Evolutionary conservation across 1,284 basidiomycete species (phyloP).

Genomic region (Naganishia albida): DNA sequence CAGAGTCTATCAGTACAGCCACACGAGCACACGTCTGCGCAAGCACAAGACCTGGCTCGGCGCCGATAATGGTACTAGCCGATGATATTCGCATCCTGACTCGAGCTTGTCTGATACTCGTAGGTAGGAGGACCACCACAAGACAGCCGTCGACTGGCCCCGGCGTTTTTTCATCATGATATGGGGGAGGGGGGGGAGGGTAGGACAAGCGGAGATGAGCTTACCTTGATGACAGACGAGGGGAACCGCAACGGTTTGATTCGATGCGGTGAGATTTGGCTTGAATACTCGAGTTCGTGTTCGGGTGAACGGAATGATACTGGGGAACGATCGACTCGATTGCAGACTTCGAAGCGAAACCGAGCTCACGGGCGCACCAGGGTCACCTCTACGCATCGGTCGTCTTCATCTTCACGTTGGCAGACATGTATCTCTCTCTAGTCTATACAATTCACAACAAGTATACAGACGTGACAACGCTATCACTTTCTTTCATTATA

Average conservation of each 20-base stretch:
- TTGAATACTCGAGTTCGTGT: no score
- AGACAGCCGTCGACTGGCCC: constrained; percentile 28
- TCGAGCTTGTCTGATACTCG: constrained; percentile 8
- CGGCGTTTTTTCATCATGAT: constrained; percentile 24
- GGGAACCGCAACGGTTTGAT: background rate
- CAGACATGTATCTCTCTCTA: constrained; percentile 20
- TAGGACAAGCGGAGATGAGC: background rate
- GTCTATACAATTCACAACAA: constrained; percentile 19
- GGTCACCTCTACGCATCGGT: no score
- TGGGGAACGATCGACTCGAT: no score
- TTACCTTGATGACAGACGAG: background rate
- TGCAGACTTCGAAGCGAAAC: no score
- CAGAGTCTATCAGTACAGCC: background rate
- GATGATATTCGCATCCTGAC: constrained; percentile 26
- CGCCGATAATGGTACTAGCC: constrained; percentile 9
- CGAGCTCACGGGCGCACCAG: no score
- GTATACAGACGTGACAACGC: constrained; percentile 7
- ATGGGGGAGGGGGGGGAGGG: background rate
- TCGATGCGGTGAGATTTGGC: no score
- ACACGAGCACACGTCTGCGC: background rate
- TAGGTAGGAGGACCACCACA: background rate
- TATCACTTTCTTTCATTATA: constrained; percentile 2
- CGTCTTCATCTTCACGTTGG: no score
- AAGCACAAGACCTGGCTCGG: background rate
- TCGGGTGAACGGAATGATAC: no score